Percentiles rank a stretch among this genome's conserved stretches.
Evolutionary conservation across 768 basidiomycete genomes (phyloP).

Genomic region (Mycena filopes): DNA sequence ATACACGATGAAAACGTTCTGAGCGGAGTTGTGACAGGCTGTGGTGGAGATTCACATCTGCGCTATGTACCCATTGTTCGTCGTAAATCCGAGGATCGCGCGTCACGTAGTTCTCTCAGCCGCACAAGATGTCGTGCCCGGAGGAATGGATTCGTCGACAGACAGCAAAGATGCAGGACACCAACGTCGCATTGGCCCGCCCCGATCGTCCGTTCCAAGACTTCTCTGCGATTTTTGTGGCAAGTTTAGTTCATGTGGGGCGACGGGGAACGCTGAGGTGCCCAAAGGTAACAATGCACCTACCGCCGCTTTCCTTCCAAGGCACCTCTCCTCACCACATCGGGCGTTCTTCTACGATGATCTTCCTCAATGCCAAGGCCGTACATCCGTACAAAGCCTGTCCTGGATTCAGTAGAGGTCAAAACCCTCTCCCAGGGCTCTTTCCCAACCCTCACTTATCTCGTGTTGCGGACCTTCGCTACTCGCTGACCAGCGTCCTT

Average conservation of each 20-base stretch:
- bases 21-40: background rate
- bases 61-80: background rate
- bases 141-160: background rate
- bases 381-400: constrained; percentile 4
- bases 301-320: constrained; percentile 11
- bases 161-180: background rate
- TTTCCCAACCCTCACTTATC: background rate
- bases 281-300: constrained; percentile 5
- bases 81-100: constrained; percentile 3
- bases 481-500: background rate
- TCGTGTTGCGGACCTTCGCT: background rate
- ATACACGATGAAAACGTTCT: too few relatives aligned
- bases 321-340: background rate
- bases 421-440: background rate
- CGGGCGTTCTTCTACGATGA: constrained; percentile 5
- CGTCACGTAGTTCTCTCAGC: background rate
- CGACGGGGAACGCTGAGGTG: constrained; percentile 22
- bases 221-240: background rate
- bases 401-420: background rate
- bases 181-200: background rate
- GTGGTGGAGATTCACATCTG: too few relatives aligned
- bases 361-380: constrained; percentile 6
- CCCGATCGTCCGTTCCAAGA: constrained; percentile 6
- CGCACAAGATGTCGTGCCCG: background rate
- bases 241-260: constrained; percentile 10